Evolutionary conservation across 2,329 filamentous ascomycete species (phyloP), one percentile per base, ranked within the genome.

Genomic region (Hypoxylon sp.): DNA sequence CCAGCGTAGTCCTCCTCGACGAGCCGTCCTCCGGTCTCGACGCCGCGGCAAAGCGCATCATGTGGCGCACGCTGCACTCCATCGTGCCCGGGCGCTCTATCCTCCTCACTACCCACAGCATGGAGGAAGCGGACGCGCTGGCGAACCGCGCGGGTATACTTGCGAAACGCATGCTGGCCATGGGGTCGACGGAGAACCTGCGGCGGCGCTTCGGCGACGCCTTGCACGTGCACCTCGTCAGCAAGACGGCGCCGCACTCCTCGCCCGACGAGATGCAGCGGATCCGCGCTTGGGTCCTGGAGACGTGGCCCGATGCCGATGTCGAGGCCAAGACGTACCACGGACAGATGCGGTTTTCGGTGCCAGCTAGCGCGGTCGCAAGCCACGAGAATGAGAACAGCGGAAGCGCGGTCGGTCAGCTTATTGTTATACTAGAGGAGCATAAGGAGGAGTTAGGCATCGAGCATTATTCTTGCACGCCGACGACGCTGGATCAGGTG

Each of bases 41-140:
- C 74, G 94, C 94, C 0, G 93, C 93, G 0, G 91, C 93, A 0
- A 98, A 98, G 79, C 88, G 95, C 45, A 87, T 97, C 71, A 97
- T 98, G 92, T 98, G 95, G 95, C 89, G 89, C 62, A 97, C 94
- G 0, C 84, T 98, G 0, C 87, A 88, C 2, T 86, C 89, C 1
- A 90, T 94, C 2, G 90, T 91, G 0, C 87, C 89, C 0, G 93
- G 93, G 0, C 87, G 94, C n/a, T 92, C 91, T 0, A 88, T 98
- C 14, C 84, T 98, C 1, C 86, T 98, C 17, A 98, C 95, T 0
- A 98, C 95, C 0, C 95, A 98, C 79, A 93, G 89, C 52, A 97
- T 98, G 94, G 94, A 98, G 78, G 95, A 98, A 80, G 95, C 94
- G 0, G 93, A 97, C 75, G 94, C 94, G 0, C 84, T 98, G 2